Percentiles rank a stretch among this genome's conserved stretches.
Conservation (phyloP, 345 rosid species). For the Camelina laxa region DNA sequence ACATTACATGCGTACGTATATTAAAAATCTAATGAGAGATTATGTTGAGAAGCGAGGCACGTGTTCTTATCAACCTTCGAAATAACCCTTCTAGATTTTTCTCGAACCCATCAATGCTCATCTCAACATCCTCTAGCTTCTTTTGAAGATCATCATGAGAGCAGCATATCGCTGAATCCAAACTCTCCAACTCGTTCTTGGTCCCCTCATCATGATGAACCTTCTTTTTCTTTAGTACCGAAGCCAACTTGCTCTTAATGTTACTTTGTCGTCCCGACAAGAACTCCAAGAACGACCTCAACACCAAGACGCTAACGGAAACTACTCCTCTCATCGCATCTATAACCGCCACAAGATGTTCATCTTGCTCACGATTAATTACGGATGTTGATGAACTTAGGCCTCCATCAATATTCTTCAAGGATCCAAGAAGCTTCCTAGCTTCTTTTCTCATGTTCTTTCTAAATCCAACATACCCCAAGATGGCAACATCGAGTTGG, state of each 20-base stretch:
- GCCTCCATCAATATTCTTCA: slow-evolving; percentile 59
- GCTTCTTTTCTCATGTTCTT: slow-evolving; percentile 64
- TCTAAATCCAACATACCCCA: slow-evolving; percentile 48
- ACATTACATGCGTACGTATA: not conserved
- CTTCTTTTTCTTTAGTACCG: slow-evolving; percentile 53
- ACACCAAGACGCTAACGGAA: slow-evolving; percentile 42
- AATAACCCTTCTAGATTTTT: slow-evolving; percentile 57
- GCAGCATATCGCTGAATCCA: slow-evolving; percentile 46
- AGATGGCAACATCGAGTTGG: slow-evolving; percentile 34
- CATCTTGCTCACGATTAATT: slow-evolving; percentile 34
- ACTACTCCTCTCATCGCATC: slow-evolving; percentile 53
- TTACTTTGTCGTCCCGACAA: slow-evolving; percentile 45
- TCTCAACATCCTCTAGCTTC: slow-evolving; percentile 55
- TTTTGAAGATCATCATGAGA: slow-evolving; percentile 37
- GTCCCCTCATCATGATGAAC: slow-evolving; percentile 38
- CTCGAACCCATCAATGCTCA: slow-evolving; percentile 54
- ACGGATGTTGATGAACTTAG: slow-evolving; percentile 16
- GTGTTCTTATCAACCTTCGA: slow-evolving; percentile 63
- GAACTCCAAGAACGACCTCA: slow-evolving; percentile 56
- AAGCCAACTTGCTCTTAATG: slow-evolving; percentile 56
- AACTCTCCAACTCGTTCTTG: slow-evolving; percentile 52
- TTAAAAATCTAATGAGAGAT: slow-evolving; percentile 49
- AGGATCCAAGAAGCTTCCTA: slow-evolving; percentile 46
- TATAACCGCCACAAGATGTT: slow-evolving; percentile 49
- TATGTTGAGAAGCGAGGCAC: slow-evolving; percentile 73